Evolutionary conservation across 2,329 filamentous ascomycete species (phyloP), one percentile per base, ranked within the genome.

Genomic region (Fusarium neocosmosporiellum): DNA sequence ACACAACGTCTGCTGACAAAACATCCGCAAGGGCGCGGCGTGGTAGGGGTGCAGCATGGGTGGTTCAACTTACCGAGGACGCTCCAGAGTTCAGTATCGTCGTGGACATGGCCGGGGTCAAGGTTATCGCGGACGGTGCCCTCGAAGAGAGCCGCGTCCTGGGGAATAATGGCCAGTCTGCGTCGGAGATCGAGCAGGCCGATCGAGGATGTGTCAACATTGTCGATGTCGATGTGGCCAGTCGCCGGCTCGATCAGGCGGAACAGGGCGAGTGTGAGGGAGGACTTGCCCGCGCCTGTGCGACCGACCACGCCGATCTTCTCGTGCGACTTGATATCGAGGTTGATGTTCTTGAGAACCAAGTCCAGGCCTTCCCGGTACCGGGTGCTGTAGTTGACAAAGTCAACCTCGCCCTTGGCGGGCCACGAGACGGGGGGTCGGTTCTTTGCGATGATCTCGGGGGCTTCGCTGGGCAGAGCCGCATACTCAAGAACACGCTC

Each of bases 241-340:
- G 90, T 90, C 39, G 88, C 89, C 3, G 95, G 90, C 84, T 99
- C 97, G 71, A 99, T 98, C 75, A 99, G 95, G 60, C 97, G 91
- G 89, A 99, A 99, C 22, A 99, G 86, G 3, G 96, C 92, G 70
- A 99, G 87, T 1, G 96, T 98, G 70, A 99, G 86, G 11, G 95
- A 98, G 69, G 94, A 97, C 86, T 99, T 99, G 79, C 96, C 96
- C 34, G 96, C 96, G 62, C 96, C 96, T 1, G 96, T 99, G 57
- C 96, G 93, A 63, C 96, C 96, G 34, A 99, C 96, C 13, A 99
- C 95, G 69, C 96, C 96, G 81, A 99, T 96, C 88, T 98, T 99
- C 86, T 99, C 96, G 79, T 95, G 94, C 7, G 96, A 92, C 85
- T 97, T 97, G 86, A 99, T 97, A 80, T 94, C 91, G 16, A 99